Evolutionary conservation across 2,329 filamentous ascomycete genomes (phyloP).

Genomic region (Aspergillus luchuensis): DNA sequence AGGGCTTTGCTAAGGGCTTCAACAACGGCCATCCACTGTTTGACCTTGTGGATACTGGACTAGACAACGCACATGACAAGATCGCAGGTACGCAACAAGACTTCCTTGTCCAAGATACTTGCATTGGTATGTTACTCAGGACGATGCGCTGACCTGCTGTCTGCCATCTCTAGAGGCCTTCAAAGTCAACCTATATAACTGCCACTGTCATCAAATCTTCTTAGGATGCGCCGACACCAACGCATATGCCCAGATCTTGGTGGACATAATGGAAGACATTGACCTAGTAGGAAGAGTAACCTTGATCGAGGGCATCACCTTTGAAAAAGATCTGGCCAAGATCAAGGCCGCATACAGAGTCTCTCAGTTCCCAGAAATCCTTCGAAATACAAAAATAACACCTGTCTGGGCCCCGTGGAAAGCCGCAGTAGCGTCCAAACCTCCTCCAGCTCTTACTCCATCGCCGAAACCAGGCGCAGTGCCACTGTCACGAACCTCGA

Average conservation of each 20-base stretch:
- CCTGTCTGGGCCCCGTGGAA: constrained; percentile 39
- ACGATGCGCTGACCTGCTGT: constrained; percentile 26
- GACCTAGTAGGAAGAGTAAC: constrained; percentile 53
- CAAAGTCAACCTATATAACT: constrained; percentile 58
- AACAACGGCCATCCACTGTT: constrained; percentile 54
- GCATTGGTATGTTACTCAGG: constrained; percentile 8
- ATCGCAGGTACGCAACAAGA: constrained; percentile 43
- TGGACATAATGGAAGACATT: constrained; percentile 51
- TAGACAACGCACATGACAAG: constrained; percentile 51
- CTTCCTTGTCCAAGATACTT: constrained; percentile 9
- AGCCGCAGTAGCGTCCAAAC: constrained; percentile 30
- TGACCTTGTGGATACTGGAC: constrained; percentile 52
- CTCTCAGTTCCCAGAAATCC: constrained; percentile 55
- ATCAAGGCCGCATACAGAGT: constrained; percentile 52
- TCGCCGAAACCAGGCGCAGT: constrained; percentile 39
- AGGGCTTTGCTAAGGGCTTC: constrained; percentile 59
- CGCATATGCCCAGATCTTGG: constrained; percentile 56
- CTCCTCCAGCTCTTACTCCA: constrained; percentile 35
- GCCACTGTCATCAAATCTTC: constrained; percentile 62
- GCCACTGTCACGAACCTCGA: constrained; percentile 40
- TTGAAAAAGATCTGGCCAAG: constrained; percentile 54
- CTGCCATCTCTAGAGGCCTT: constrained; percentile 50
- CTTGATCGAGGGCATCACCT: constrained; percentile 59
- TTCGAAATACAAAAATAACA: constrained; percentile 55
- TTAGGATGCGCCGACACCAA: constrained; percentile 62